Evolutionary conservation across 208 protist genomes (phyloP).

Genomic region (Crithidia fasciculata): DNA sequence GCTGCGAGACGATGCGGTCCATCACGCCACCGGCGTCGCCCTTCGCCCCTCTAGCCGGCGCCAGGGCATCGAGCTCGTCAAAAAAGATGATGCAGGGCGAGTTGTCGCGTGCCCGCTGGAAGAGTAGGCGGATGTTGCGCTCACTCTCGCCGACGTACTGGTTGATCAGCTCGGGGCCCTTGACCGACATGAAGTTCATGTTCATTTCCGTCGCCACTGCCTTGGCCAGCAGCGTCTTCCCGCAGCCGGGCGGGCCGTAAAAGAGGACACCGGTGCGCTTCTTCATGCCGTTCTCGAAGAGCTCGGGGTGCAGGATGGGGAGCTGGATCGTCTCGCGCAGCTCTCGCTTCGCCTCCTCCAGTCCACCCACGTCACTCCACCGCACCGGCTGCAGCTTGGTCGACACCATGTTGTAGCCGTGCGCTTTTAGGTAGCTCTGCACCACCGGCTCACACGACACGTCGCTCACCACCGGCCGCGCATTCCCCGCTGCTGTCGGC

Average conservation of each 20-base stretch:
- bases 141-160: conserved; percentile 95
- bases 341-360: conserved; percentile 91
- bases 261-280: conserved; percentile 89
- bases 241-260: conserved; percentile 93
- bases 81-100: conserved; percentile 95
- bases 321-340: conserved; percentile 86
- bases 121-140: conserved; percentile 88
- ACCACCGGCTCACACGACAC: conserved; percentile 58
- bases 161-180: conserved; percentile 95
- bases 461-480: conserved; percentile 64
- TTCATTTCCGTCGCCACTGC: conserved; percentile 94
- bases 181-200: conserved; percentile 95
- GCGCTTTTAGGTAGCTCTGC: conserved; percentile 67
- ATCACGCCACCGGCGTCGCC: conserved; percentile 92
- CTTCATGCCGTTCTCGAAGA: conserved; percentile 76
- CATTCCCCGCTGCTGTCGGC: conserved; percentile 9
- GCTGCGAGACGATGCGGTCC: conserved; percentile 94
- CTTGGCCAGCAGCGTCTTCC: conserved; percentile 95
- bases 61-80: conserved; percentile 93
- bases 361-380: conserved; percentile 91
- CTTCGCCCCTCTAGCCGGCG: conserved; percentile 84
- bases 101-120: conserved; percentile 87
- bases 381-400: conserved; percentile 87
- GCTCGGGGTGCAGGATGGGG: conserved; percentile 80
- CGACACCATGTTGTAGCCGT: conserved; percentile 85